Conservation (phyloP, 352 stramenopile genomes). For the Pythium vanterpoolii region DNA sequence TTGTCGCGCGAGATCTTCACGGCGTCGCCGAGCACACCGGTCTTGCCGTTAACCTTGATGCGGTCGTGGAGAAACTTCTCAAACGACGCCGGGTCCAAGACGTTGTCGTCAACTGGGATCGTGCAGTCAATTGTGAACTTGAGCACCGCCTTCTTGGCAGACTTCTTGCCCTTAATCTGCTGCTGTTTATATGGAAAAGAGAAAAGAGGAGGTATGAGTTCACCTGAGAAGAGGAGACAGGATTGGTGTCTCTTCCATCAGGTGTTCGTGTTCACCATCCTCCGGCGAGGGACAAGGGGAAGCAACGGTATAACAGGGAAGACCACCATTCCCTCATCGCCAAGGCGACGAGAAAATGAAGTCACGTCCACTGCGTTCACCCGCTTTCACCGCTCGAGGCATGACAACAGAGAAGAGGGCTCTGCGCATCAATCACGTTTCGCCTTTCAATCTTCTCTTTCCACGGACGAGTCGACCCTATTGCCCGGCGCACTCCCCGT, state of each 20-base stretch:
- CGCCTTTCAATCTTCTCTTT: conserved; percentile 13
- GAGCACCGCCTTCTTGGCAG: conserved; percentile 87
- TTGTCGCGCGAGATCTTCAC: conserved; percentile 96
- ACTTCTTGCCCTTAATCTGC: conserved; percentile 78
- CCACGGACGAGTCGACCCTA: conserved; percentile 28
- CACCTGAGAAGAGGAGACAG: neutral
- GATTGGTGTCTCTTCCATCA: neutral
- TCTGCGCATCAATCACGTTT: conserved; percentile 21
- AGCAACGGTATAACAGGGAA: neutral
- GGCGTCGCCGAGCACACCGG: conserved; percentile 92
- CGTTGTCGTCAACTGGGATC: conserved; percentile 98
- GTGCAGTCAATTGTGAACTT: conserved; percentile 95
- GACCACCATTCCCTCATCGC: neutral
- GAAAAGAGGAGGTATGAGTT: conserved; percentile 1
- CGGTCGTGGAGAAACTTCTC: conserved; percentile 99
- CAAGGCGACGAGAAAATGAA: neutral
- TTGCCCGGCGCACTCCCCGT: conserved; percentile 9
- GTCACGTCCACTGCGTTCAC: conserved; percentile 1
- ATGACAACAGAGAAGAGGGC: conserved; percentile 40
- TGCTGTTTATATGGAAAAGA: conserved; percentile 29
- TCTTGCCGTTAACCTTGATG: conserved; percentile 99
- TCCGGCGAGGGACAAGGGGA: neutral
- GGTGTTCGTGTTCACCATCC: neutral
- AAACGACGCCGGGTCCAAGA: conserved; percentile 98
- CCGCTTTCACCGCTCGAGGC: conserved; percentile 19